A percentile compares a stretch with the other conserved stretches of the same genome.
These are phyloP conservation scores for Xylariaceae sp. DNA, from an alignment of 2,329 filamentous ascomycete genomes.

Conservation along the genomic window DNA sequence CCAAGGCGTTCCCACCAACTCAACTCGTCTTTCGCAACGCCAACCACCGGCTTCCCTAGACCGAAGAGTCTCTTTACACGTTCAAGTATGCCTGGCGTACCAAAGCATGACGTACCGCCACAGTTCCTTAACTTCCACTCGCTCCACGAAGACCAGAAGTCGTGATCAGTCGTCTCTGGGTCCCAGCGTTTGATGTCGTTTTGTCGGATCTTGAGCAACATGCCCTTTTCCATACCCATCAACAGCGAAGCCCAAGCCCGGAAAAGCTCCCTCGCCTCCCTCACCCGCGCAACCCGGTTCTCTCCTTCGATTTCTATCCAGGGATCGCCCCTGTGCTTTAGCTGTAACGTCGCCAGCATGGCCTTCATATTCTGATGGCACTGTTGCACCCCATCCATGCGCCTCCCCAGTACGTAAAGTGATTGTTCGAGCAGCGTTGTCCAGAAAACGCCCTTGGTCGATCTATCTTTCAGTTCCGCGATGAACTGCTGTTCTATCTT, in stretches of 20 bases:
- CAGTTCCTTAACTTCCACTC: conserved; percentile 25
- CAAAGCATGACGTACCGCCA: conserved; percentile 23
- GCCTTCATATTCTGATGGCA: neutral
- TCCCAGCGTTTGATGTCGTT: conserved; percentile 1
- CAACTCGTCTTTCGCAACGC: conserved; percentile 15
- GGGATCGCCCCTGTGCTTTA: neutral
- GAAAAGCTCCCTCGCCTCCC: conserved; percentile 11
- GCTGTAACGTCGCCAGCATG: neutral
- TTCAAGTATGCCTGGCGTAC: neutral
- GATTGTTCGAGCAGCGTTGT: neutral
- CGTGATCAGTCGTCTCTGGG: neutral
- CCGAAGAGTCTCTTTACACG: neutral
- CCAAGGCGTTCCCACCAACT: conserved; percentile 2
- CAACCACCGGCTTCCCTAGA: conserved; percentile 4
- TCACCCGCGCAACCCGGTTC: conserved; percentile 9
- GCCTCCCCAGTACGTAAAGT: neutral
- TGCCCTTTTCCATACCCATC: conserved; percentile 16
- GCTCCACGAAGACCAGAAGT: conserved; percentile 10
- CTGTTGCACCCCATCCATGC: neutral
- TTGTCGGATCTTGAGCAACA: conserved; percentile 13
- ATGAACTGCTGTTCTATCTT: neutral
- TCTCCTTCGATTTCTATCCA: neutral
- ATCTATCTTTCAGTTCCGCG: neutral
- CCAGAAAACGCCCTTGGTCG: neutral
- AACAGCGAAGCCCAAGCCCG: conserved; percentile 9